Evolutionary conservation across 495 filamentous ascomycete species (phyloP), one percentile per base, ranked within the genome.

Genomic region (Penicillium cataractarum): DNA sequence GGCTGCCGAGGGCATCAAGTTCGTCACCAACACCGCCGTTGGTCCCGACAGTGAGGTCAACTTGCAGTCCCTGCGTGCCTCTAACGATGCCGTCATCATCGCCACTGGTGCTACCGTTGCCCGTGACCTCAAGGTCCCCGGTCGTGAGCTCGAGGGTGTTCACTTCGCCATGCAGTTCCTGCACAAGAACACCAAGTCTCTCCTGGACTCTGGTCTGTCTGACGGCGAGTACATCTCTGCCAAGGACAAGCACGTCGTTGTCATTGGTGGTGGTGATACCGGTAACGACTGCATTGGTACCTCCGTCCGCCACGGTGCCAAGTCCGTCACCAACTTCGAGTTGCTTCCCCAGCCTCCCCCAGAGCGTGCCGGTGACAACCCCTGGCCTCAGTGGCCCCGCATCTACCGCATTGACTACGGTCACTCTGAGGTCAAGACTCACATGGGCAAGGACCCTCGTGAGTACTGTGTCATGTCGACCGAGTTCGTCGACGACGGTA

Each of bases 221-320:
- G 93, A 99, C 70, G 90, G 89, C 22, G 78, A 89, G 64, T 99
- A 98, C 78, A 96, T 99, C 73, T 97, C 92, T 12, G 95, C 95
- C 65, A 97, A 97, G 79, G 93, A 88, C 78, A 98, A 98, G 84
- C 77, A 99, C 70, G 96, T 99, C 57, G 85, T 99, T 50, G 95
- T 99, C 69, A 98, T 99, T 74, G 95, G 95, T 68, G 95, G 95
- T 78, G 95, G 95, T 83, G 95, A 99, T 75, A 99, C 95, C 48
- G 95, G 95, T 69, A 99, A 99, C 74, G 95, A 99, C 78, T 99
- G 95, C 79, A 97, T 99, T 74, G 95, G 96, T 75, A 99, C 95
- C 44, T 96, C 96, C 6, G 92, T 99, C 65, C 96, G 95, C 54
- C 95, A 99, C 74, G 95, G 95, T 57, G 95, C 95, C 66, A 97